Evolutionary conservation across 2,329 filamentous ascomycete species (phyloP), one percentile per base, ranked within the genome.

Genomic region (Pseudocercospora ulei): DNA sequence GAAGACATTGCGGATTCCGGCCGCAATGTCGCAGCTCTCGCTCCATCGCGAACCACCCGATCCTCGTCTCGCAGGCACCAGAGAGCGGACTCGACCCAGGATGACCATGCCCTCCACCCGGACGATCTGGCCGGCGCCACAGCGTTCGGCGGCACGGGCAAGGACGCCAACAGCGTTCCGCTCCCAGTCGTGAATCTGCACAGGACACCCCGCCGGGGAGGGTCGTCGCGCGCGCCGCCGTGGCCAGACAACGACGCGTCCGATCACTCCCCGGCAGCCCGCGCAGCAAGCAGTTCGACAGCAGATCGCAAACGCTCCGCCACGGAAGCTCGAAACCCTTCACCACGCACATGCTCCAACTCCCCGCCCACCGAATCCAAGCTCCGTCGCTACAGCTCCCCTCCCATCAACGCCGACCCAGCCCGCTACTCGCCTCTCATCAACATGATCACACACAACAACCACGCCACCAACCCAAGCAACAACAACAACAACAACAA

Each of bases 21-120:
- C 19, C 26, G 27, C 6, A 30, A 13, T 8, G 8, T 18, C 7
- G 17, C 13, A 26, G 34, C 14, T 14, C 26, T 25, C 4, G 27
- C 23, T 2, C 19, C 24, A 13, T 17, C 31, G 29, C 14, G 38
- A 17, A 13, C 18, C 17, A 38, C 35, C 2, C 38, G 39, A 23
- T 46, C 36, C 7, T 25, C 25, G 8, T 16, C 23, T 7, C 43
- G 35, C 17, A 34, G 35, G 18, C 26, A 25, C 3, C 17, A 35
- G 24, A 34, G 40, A 25, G 26, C 43, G 13, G 43, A 46, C 11
- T 46, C 43, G 2, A 28, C 39, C 14, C 39, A 46, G 3, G 41
- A 40, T 7, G 26, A 30, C 19, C 16, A 40, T 8, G 23, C 34
- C 3, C 12, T 17, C 3, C n/a, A 20, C 38, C 25, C 19, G 3